Base-by-base conservation (phyloP, 1,284 basidiomycete species). In the Irpex sp. region DNA sequence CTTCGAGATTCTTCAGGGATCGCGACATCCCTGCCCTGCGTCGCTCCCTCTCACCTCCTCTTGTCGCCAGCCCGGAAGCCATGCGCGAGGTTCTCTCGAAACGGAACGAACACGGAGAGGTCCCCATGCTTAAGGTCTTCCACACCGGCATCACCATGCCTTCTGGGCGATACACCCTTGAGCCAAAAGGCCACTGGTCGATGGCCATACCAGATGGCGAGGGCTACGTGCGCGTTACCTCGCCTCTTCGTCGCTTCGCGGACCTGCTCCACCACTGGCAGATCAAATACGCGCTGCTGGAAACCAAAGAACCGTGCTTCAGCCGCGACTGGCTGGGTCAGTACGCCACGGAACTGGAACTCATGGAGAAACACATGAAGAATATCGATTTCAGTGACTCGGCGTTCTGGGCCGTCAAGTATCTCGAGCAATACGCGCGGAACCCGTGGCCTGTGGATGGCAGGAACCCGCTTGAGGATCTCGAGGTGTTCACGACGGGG, bases 251-350 rank as follows among this genome's bases (percentile, higher is more conserved):
- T 51, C 84, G 97, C 21, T 98, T 88, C 73, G 75, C 79, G 48
- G 97, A 99, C 75, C 75, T 98, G 67, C 71, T 97, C 5, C 77
- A 80, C 8, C 97, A 99, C 76, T 99, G 95, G 94, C 96, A 98
- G 74, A 85, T 99, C 74, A 96, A 98, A 72, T 78, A 87, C 56
- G 83, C 83, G 2, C 75, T 98, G n/a, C 66, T 74, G 5, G 64
- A 65, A 7, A 72, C 73, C 0, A 60, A 67, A 14, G 57, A 62
- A 36, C 62, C 67, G n/a, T 69, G 78, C 5, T 87, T 86, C 68
- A 71, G 73, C 14, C 62, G 67, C 8, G 72, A 76, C 7, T 80
- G 79, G 71, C 66, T 90, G 64, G 68, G 58, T 58, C 55, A 37
- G 21, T 64, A 69, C 42, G 69, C 66, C 8, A 59, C 65, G 19